Evolutionary conservation across 768 basidiomycete genomes (phyloP), one percentile per base, ranked within the genome.

Genomic region (Mycena alexandri): DNA sequence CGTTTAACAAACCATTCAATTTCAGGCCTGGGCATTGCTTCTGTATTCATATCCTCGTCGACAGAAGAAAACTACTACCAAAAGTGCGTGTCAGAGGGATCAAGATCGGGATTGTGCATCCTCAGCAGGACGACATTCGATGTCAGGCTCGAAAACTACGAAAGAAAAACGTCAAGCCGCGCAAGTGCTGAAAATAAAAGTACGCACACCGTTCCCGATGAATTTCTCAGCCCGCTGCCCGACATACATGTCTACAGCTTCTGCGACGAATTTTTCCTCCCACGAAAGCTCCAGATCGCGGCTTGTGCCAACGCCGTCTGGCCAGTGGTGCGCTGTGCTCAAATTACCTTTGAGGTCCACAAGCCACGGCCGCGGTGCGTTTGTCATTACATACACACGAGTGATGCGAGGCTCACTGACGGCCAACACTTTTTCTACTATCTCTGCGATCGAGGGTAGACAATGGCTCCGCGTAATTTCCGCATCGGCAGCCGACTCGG

Each of bases 181-280:
- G 10, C 38, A 38, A 19, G 10, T 11, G 41, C 5, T 6, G 44
- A 22, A 16, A 16, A 17, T 6, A 19, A 38, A 14, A 8, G 36
- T 17, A 85, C 89, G 70, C 73, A 90, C 90, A 63, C 90, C 91
- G 72, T 92, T 93, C 10, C 91, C 91, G 47, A 93, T 79, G 67
- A 92, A 87, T 63, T 87, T 81, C 70, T 90, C 85, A 1, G 90
- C 90, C 57, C 87, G 78, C 73, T 87, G 81, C 14, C 84, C 90
- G 46, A 92, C 84, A 69, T 89, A 80, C 90, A 92, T 91, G 75
- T 93, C 91, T 72, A 89, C 76, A 5, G 87, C 84, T 75, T 90
- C 87, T 22, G 83, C 79, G 13, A 90, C 83, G 13, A 84, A 85
- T 67, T 84, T 84, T 60, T 87, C 85, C 73, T 90, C 88, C 83